Conservation (phyloP, 2,329 filamentous ascomycete genomes). For the Phaeophleospora eucalypticola region DNA sequence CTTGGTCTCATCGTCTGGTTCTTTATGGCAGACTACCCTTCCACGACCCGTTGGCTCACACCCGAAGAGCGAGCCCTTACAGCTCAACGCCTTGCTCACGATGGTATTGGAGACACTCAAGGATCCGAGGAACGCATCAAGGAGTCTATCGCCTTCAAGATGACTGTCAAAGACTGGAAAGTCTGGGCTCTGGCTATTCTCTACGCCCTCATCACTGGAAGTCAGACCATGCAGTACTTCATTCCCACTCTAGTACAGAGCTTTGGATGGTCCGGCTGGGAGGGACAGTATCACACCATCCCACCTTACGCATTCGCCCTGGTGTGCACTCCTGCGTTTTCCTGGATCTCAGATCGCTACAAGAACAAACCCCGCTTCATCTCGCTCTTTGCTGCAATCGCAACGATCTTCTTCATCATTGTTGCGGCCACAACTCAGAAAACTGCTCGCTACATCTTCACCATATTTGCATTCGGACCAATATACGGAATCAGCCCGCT, state of each 20-base stretch:
- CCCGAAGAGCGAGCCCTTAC: not conserved
- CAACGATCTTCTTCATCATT: constrained; percentile 7
- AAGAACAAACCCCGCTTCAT: constrained; percentile 5
- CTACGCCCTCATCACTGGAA: constrained; percentile 1
- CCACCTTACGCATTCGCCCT: constrained; percentile 9
- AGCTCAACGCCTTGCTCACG: not conserved
- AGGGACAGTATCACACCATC: constrained; percentile 8
- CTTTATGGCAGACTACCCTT: constrained; percentile 1
- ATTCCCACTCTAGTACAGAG: not conserved
- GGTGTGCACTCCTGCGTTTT: constrained; percentile 2
- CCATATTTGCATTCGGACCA: constrained; percentile 9
- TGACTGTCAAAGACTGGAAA: constrained; percentile 2
- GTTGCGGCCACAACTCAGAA: not conserved
- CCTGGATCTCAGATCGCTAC: constrained; percentile 7
- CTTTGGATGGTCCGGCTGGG: constrained; percentile 1
- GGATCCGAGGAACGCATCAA: not conserved
- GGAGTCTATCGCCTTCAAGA: not conserved
- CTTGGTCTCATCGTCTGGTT: constrained; percentile 1
- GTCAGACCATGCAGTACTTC: constrained; percentile 4
- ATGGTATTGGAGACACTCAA: constrained; percentile 2
- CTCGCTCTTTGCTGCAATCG: constrained; percentile 3
- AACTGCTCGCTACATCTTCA: constrained; percentile 5
- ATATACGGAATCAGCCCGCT: constrained; percentile 3
- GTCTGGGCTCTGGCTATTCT: not conserved
- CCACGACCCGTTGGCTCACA: constrained; percentile 1